Base-by-base conservation (phyloP, 805 yeast species). In the Candida railenensis region DNA sequence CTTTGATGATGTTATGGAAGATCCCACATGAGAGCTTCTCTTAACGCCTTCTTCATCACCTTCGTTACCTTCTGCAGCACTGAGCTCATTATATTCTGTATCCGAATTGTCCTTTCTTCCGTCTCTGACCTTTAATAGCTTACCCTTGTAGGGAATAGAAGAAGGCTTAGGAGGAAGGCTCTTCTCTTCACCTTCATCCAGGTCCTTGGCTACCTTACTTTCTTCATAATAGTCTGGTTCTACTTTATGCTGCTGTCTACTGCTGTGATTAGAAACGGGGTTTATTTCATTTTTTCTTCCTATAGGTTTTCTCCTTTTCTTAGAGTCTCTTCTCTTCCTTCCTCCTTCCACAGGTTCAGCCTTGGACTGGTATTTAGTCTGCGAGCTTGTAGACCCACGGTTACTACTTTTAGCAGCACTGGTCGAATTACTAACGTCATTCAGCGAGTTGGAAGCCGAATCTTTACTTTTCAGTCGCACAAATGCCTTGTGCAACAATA, bases 401-500 rank as follows among this genome's bases (percentile, higher is more conserved):
- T n/a, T n/a, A n/a, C n/a, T n/a, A n/a, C n/a, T 16, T 7, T 34
- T 34, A 34, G 37, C 19, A 34, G 37, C 8, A 16, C 12, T 11
- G 33, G 12, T 28, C 14, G 37, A n/a, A n/a, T 16, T n/a, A 15
- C 37, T 34, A 34, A 8, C 37, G 14, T 34, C 9, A 11, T 25
- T 25, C 11, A 11, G 30, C 11, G 30, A 25, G 5, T 15, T 5
- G 36, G 36, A 33, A 33, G 14, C 18, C 19, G 21, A 16, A 22
- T 16, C 22, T 22, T 36, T 36, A 11, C 21, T 8, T 16, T 36
- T 36, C 39, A 36, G 39, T 19, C 39, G 19, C 18, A 36, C 39
- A 14, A 36, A 36, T 36, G 39, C 39, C 39, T 36, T 36, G 22
- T 15, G 39, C 5, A 36, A 19, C 22, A 36, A 36, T 16, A 36